Conservation (phyloP, 1,284 basidiomycete species). For the Chalciporus sp. region DNA sequence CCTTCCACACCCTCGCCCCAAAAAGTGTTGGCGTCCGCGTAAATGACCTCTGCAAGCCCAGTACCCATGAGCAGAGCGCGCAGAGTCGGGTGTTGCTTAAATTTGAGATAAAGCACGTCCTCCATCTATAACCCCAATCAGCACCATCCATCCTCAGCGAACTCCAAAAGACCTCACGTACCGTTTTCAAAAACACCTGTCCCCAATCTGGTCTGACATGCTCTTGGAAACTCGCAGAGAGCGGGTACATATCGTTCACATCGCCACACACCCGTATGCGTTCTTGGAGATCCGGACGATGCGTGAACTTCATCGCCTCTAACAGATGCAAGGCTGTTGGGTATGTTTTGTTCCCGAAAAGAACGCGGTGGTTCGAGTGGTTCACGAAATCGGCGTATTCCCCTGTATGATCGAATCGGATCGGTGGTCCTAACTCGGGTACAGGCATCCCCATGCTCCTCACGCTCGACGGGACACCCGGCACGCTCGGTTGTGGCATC, state of each 20-base stretch:
- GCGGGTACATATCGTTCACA: constrained; percentile 50
- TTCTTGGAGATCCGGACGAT: constrained; percentile 52
- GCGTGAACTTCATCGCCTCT: constrained; percentile 66
- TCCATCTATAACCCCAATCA: constrained; percentile 50
- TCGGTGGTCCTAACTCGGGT: constrained; percentile 23
- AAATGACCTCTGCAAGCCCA: constrained; percentile 49
- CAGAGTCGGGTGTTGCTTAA: constrained; percentile 59
- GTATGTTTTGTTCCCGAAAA: constrained; percentile 52
- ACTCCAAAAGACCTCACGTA: constrained; percentile 30
- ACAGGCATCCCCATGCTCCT: constrained; percentile 18
- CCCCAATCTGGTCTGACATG: constrained; percentile 56
- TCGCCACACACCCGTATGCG: constrained; percentile 47
- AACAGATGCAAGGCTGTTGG: constrained; percentile 67
- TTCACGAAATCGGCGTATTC: constrained; percentile 52
- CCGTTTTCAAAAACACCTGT: constrained; percentile 48
- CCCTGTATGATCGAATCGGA: constrained; percentile 37
- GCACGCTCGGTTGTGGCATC: background rate
- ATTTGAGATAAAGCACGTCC: constrained; percentile 60
- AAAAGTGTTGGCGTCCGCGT: constrained; percentile 46
- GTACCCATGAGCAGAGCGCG: constrained; percentile 50
- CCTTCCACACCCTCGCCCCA: constrained; percentile 58
- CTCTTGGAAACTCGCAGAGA: constrained; percentile 44
- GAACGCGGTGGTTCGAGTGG: constrained; percentile 56
- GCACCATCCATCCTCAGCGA: background rate
- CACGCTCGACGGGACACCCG: background rate